Evolutionary conservation across 163 green algal genomes (phyloP).

Genomic region (Trebouxia gelatinosa): DNA sequence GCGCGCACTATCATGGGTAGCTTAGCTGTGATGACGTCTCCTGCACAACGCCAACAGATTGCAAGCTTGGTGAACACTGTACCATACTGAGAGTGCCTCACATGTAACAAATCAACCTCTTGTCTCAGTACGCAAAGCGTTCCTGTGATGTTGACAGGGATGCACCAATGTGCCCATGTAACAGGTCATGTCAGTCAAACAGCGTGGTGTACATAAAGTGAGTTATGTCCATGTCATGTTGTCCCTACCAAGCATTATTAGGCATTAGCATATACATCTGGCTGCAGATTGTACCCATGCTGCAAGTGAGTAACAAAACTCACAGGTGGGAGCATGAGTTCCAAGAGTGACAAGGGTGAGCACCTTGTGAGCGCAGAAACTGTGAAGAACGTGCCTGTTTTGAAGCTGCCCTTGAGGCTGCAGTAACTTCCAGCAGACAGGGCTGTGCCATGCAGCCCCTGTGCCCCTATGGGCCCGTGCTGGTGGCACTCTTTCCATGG

Average conservation of each 20-base stretch:
- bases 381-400: background rate
- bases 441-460: background rate
- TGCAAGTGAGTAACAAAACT: no score
- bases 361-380: background rate
- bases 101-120: background rate
- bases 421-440: slow-evolving; percentile 14
- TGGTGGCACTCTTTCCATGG: background rate
- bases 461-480: background rate
- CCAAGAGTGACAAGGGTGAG: slow-evolving; percentile 25
- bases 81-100: background rate
- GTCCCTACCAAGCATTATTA: background rate
- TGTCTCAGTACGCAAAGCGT: background rate
- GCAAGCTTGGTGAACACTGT: background rate
- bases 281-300: no score
- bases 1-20: slow-evolving; percentile 48
- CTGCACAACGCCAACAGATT: slow-evolving; percentile 4
- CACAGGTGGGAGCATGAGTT: background rate
- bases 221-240: no score
- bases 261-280: no score
- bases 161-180: no score
- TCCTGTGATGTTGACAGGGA: no score
- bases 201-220: no score
- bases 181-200: no score
- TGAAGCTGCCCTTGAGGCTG: slow-evolving; percentile 17
- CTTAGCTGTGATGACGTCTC: slow-evolving; percentile 46